Conservation (phyloP, 208 protist genomes). For the Acanthamoeba lugdunensis region DNA sequence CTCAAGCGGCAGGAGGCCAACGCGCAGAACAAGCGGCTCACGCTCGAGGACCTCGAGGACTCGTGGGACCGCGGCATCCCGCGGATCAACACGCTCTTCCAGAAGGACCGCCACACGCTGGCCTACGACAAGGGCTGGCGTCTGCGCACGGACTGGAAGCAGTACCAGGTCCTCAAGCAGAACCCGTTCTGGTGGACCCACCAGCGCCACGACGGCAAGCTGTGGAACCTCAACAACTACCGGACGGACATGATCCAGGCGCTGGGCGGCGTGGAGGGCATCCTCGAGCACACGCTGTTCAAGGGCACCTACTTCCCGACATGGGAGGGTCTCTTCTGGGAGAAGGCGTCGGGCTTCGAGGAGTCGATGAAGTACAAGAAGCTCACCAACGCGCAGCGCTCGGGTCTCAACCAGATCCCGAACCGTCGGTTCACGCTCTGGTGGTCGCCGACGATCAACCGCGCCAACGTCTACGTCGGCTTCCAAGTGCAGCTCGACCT, state of each 20-base stretch:
- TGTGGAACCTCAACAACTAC: slow-evolving; percentile 99
- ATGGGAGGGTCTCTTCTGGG: slow-evolving; percentile 99
- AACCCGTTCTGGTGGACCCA: slow-evolving; percentile 99
- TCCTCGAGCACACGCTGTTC: slow-evolving; percentile 99
- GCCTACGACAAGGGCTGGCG: slow-evolving; percentile 99
- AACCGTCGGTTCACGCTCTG: slow-evolving; percentile 99
- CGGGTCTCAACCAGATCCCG: slow-evolving; percentile 99
- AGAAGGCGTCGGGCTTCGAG: slow-evolving; percentile 97
- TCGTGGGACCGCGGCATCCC: slow-evolving; percentile 99
- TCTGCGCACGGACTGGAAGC: slow-evolving; percentile 97
- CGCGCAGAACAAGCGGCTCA: slow-evolving; percentile 95
- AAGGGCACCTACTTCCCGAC: slow-evolving; percentile 99
- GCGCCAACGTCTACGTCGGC: slow-evolving; percentile 99
- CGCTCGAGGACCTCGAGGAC: slow-evolving; percentile 99
- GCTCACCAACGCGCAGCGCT: slow-evolving; percentile 99
- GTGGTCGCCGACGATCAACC: slow-evolving; percentile 99
- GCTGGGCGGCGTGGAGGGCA: slow-evolving; percentile 99
- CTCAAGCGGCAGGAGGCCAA: slow-evolving; percentile 97
- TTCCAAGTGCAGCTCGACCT: slow-evolving; percentile 99
- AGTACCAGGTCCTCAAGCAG: slow-evolving; percentile 96
- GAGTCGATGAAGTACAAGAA: slow-evolving; percentile 99
- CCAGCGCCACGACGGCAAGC: slow-evolving; percentile 97
- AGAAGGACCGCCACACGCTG: slow-evolving; percentile 98
- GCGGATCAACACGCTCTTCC: slow-evolving; percentile 99
- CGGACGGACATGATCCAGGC: slow-evolving; percentile 99